Evolutionary conservation across 2,329 filamentous ascomycete genomes (phyloP).

Genomic region (Calcarisporium arbuscula): DNA sequence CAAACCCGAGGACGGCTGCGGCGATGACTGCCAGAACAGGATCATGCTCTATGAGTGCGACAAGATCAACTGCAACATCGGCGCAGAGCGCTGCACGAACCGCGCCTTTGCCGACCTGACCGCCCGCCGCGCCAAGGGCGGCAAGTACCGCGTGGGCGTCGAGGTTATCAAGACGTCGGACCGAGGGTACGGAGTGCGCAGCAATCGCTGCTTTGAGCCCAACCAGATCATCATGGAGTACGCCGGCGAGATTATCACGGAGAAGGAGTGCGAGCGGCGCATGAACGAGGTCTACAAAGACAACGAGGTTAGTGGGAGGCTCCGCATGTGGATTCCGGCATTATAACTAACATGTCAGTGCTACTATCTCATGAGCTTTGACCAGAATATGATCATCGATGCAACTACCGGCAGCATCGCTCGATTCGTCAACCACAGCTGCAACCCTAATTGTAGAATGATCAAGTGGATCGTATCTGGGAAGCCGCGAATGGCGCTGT

Average conservation of each 20-base stretch:
- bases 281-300: constrained; percentile 94
- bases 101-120: constrained; percentile 79
- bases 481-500: constrained; percentile 92
- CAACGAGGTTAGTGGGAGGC: constrained; percentile 62
- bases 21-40: constrained; percentile 85
- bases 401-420: constrained; percentile 93
- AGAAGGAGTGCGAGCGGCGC: constrained; percentile 83
- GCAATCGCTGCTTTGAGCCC: constrained; percentile 78
- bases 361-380: constrained; percentile 98
- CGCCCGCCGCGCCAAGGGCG: constrained; percentile 67
- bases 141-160: constrained; percentile 86
- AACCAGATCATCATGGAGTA: constrained; percentile 98
- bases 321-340: neutral
- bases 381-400: constrained; percentile 98
- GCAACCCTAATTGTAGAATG: constrained; percentile 94
- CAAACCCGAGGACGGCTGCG: constrained; percentile 70
- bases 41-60: constrained; percentile 98
- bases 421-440: constrained; percentile 97
- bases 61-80: constrained; percentile 76
- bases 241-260: constrained; percentile 94
- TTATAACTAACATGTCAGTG: constrained; percentile 48
- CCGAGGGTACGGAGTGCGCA: constrained; percentile 85
- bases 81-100: constrained; percentile 70
- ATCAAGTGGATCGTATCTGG: constrained; percentile 95
- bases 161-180: constrained; percentile 89